Evolutionary conservation across 1,284 basidiomycete genomes (phyloP).

Genomic region (Cryptococcus sp.): DNA sequence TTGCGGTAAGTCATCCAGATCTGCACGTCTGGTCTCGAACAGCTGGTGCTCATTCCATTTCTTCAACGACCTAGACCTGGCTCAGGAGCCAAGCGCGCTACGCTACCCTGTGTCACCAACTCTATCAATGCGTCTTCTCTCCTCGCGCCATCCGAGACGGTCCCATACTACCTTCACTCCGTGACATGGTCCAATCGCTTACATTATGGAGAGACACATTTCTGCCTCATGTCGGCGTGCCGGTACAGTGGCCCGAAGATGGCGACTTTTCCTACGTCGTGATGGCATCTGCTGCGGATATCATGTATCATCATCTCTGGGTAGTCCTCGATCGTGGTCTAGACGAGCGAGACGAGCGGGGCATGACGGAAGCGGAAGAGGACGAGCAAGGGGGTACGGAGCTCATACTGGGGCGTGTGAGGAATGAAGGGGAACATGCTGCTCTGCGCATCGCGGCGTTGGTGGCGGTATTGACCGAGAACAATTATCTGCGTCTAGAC

Average conservation of each 20-base stretch:
- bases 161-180: constrained; percentile 66
- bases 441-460: constrained; percentile 82
- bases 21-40: too few species aligned
- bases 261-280: constrained; percentile 89
- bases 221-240: constrained; percentile 76
- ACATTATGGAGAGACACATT: constrained; percentile 74
- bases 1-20: too few species aligned
- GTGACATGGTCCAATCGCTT: constrained; percentile 63
- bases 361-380: constrained; percentile 60
- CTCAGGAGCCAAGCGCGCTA: constrained; percentile 46
- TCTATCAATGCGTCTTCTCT: constrained; percentile 75
- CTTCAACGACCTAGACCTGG: too few species aligned
- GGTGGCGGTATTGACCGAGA: constrained; percentile 75
- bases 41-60: too few species aligned
- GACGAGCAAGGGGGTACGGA: constrained; percentile 49
- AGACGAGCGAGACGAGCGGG: constrained; percentile 84
- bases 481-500: constrained; percentile 68
- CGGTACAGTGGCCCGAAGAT: constrained; percentile 73
- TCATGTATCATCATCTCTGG: constrained; percentile 87
- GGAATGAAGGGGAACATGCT: constrained; percentile 77
- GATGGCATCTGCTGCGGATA: constrained; percentile 74
- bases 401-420: constrained; percentile 65
- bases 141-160: constrained; percentile 73
- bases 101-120: constrained; percentile 69
- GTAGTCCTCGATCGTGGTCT: constrained; percentile 50